Evolutionary conservation across 2,329 filamentous ascomycete species (phyloP).

Genomic region (Colletotrichum sidae): DNA sequence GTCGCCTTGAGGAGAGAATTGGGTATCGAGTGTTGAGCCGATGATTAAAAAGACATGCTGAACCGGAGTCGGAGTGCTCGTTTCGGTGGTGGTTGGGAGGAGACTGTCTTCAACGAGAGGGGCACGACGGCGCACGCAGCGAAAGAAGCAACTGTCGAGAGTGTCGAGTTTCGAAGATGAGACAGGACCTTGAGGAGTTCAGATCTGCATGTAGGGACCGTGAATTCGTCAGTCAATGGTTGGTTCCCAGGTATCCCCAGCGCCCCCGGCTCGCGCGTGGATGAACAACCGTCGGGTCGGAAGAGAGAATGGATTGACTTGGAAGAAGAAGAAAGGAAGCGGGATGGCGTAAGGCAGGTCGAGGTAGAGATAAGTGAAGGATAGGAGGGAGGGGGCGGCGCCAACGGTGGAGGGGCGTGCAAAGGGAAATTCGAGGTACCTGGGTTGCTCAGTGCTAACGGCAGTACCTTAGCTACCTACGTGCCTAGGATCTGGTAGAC

Average conservation of each 20-base stretch:
- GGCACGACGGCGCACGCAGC: slow-evolving; percentile 24
- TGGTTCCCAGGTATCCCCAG: slow-evolving; percentile 25
- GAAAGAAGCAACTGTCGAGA: slow-evolving; percentile 17
- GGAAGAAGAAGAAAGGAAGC: slow-evolving; percentile 24
- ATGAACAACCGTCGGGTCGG: slow-evolving; percentile 19
- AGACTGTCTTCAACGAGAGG: slow-evolving; percentile 13
- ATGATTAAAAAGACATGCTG: slow-evolving; percentile 32
- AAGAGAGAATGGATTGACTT: slow-evolving; percentile 20
- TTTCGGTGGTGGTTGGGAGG: not conserved
- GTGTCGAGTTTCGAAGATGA: not conserved
- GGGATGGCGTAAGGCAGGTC: slow-evolving; percentile 14
- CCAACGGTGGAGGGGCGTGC: slow-evolving; percentile 22
- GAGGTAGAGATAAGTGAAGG: slow-evolving; percentile 1
- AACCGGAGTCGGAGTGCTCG: slow-evolving; percentile 2
- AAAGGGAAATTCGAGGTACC: not conserved
- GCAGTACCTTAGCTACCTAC: no score
- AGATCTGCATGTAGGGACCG: slow-evolving; percentile 22
- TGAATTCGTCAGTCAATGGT: not conserved
- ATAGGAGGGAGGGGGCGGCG: slow-evolving; percentile 22
- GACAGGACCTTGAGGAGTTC: slow-evolving; percentile 3
- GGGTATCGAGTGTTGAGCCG: slow-evolving; percentile 10
- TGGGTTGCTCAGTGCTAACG: not conserved
- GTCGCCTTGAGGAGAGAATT: slow-evolving; percentile 12
- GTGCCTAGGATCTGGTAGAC: not conserved
- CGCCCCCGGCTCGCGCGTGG: slow-evolving; percentile 23